Conservation (phyloP, 495 filamentous ascomycete genomes). For the Xylaria nigripes region DNA sequence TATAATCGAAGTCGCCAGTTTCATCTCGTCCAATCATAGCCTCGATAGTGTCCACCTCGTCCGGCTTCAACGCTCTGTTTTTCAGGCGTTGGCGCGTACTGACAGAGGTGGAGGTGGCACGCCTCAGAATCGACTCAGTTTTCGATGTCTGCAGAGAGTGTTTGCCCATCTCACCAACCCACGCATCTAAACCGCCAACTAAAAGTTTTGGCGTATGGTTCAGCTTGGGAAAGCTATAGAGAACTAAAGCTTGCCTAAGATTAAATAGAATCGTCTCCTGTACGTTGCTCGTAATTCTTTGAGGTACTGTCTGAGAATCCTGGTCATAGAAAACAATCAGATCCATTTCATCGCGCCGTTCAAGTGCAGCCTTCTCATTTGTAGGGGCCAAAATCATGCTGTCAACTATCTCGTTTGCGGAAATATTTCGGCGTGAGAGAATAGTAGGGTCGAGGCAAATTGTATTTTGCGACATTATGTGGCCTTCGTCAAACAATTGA, state of each 20-base stretch:
- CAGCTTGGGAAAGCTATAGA: constrained; percentile 69
- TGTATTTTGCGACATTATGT: constrained; percentile 71
- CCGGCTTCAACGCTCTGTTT: constrained; percentile 21
- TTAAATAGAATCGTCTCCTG: constrained; percentile 54
- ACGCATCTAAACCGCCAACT: constrained; percentile 73
- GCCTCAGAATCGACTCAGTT: constrained; percentile 21
- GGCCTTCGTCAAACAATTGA: constrained; percentile 75
- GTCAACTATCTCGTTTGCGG: constrained; percentile 76
- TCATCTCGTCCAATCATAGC: constrained; percentile 37
- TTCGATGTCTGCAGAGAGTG: constrained; percentile 46
- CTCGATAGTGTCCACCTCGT: constrained; percentile 35
- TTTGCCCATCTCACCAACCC: constrained; percentile 70
- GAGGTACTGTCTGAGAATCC: constrained; percentile 41
- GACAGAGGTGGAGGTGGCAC: constrained; percentile 7
- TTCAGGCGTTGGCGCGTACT: constrained; percentile 6
- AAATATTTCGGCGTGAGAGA: constrained; percentile 62
- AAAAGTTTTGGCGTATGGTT: constrained; percentile 67
- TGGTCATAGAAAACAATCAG: constrained; percentile 88
- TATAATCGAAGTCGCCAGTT: constrained; percentile 32
- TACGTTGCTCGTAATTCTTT: constrained; percentile 32
- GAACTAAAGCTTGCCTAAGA: constrained; percentile 69
- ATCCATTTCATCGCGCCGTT: constrained; percentile 70
- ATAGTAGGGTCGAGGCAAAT: constrained; percentile 88
- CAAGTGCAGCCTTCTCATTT: constrained; percentile 63
- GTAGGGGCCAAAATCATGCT: constrained; percentile 73